A percentile compares a stretch with the other conserved stretches of the same genome.
These are phyloP conservation scores for Dionaea muscipula DNA, from an alignment of 179 eudicot species.

Conservation along the genomic window DNA sequence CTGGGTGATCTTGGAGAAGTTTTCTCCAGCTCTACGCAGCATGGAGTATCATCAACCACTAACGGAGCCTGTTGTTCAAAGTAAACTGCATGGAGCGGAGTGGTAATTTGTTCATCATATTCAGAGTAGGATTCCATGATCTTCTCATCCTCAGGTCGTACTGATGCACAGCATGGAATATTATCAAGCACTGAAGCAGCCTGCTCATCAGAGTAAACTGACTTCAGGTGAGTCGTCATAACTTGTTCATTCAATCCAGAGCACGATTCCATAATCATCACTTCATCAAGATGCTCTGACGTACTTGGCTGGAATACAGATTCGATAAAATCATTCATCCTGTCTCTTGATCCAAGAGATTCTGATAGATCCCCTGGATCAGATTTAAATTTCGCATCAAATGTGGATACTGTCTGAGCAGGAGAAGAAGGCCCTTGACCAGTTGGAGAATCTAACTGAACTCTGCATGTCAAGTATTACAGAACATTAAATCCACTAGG, in stretches of 20 bases:
- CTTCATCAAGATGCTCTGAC: conserved; percentile 18
- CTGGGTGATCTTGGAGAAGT: conserved; percentile 28
- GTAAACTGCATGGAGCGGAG: conserved; percentile 24
- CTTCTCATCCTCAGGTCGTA: conserved; percentile 28
- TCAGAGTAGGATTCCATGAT: conserved; percentile 25
- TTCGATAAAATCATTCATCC: conserved; percentile 31
- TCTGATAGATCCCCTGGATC: conserved; percentile 38
- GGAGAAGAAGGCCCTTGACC: too few relatives aligned
- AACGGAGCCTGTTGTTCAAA: conserved; percentile 25
- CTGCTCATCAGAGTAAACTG: too few relatives aligned
- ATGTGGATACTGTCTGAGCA: conserved; percentile 36
- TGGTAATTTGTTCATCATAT: conserved; percentile 17
- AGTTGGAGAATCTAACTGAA: conserved; percentile 32
- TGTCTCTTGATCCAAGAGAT: conserved; percentile 42
- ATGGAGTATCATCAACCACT: conserved; percentile 17
- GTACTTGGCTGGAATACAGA: conserved; percentile 42
- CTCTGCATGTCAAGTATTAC: conserved; percentile 24
- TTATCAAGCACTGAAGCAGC: too few relatives aligned
- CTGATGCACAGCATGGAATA: too few relatives aligned
- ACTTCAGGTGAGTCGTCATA: background rate
- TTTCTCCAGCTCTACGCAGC: conserved; percentile 22
- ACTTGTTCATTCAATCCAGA: conserved; percentile 63
- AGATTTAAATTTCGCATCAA: conserved; percentile 35
- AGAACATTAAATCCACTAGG: background rate
- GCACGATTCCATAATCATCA: conserved; percentile 38